Conservation (phyloP, 306 rosid species). For the Lathyrus sativus region DNA sequence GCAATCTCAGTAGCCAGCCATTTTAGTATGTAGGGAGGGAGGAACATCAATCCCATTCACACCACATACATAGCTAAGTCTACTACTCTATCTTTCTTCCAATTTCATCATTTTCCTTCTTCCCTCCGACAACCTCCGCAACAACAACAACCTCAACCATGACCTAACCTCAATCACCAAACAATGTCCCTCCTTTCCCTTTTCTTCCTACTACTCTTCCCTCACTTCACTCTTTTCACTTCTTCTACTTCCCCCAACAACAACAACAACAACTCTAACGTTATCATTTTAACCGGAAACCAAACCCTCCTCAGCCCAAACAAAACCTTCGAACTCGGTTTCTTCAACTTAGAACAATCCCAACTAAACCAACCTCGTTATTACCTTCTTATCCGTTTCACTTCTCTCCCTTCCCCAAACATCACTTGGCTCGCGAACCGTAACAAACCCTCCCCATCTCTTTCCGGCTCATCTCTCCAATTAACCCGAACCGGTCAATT, state of each 20-base stretch:
- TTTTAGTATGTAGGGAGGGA: conserved; percentile 10
- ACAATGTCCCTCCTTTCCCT: conserved; percentile 23
- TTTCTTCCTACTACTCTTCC: neutral
- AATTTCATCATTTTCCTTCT: neutral
- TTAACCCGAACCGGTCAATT: conserved; percentile 50
- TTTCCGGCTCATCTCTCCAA: conserved; percentile 37
- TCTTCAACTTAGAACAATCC: conserved; percentile 43
- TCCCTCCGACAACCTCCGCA: conserved; percentile 13
- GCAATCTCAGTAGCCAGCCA: neutral
- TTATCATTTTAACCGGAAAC: conserved; percentile 2
- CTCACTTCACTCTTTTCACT: neutral
- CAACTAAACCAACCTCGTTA: conserved; percentile 20
- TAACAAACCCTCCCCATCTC: conserved; percentile 39
- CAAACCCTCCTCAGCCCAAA: conserved; percentile 50
- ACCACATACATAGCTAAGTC: neutral
- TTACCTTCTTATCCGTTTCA: conserved; percentile 59
- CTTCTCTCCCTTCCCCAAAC: conserved; percentile 48
- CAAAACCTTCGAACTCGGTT: conserved; percentile 57
- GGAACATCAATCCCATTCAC: neutral
- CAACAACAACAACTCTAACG: neutral
- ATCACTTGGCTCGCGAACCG: conserved; percentile 79
- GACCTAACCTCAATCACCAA: neutral
- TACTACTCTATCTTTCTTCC: neutral
- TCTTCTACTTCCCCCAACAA: neutral
- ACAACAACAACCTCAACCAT: neutral